A percentile compares a stretch with the other conserved stretches of the same genome.
Conservation (phyloP, 176 grass and related monocot genomes). For the Aegilops longissima region DNA sequence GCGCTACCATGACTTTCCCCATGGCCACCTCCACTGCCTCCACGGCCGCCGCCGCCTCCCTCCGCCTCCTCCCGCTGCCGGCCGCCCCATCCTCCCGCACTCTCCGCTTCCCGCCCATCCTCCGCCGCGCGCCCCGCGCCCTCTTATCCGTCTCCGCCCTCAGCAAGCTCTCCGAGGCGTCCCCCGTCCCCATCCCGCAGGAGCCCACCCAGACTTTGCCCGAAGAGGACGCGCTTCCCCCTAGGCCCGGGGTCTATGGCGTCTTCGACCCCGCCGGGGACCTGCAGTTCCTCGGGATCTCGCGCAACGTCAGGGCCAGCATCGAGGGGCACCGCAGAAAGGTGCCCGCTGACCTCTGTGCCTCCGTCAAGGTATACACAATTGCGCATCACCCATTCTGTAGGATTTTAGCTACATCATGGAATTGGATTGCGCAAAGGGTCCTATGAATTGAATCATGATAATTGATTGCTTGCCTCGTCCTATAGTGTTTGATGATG, state of each 20-base stretch:
- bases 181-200: constrained; percentile 43
- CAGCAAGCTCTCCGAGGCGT: constrained; percentile 56
- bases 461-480: background rate
- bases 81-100: background rate
- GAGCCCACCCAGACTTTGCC: constrained; percentile 34
- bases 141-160: constrained; percentile 18
- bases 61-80: constrained; percentile 5
- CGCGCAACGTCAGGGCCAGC: constrained; percentile 71
- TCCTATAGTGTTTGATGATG: background rate
- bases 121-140: background rate
- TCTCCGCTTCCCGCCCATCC: constrained; percentile 9
- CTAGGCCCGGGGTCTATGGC: constrained; percentile 63
- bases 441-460: background rate
- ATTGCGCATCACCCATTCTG: background rate
- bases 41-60: background rate
- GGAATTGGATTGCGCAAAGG: background rate
- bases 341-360: constrained; percentile 64
- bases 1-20: background rate
- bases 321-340: constrained; percentile 70
- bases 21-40: constrained; percentile 14
- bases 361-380: constrained; percentile 66
- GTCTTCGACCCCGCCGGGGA: constrained; percentile 58
- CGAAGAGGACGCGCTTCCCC: constrained; percentile 33
- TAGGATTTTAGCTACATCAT: background rate
- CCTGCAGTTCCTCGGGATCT: constrained; percentile 87